These are phyloP conservation scores for Tetracentron sinense DNA, from an alignment of 164 flowering plant species.

Conservation along the genomic window DNA sequence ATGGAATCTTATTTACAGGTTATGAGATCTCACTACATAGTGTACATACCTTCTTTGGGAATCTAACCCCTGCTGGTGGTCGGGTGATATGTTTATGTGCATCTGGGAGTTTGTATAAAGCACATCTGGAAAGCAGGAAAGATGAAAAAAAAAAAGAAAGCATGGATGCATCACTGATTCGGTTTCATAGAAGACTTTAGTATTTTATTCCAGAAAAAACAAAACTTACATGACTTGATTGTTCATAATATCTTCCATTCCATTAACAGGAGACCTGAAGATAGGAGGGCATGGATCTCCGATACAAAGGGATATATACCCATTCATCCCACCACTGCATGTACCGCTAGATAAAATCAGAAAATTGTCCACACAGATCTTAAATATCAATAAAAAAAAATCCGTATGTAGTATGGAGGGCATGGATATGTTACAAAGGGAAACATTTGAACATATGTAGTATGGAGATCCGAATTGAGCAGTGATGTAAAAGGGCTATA, in stretches of 20 bases:
- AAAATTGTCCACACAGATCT: slow-evolving; percentile 5
- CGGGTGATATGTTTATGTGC: slow-evolving; percentile 70
- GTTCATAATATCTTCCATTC: slow-evolving; percentile 77
- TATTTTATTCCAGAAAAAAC: too few species aligned
- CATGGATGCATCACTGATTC: too few species aligned
- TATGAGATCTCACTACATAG: background rate
- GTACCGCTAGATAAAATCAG: slow-evolving; percentile 44
- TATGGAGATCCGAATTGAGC: too few species aligned
- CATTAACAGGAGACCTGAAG: slow-evolving; percentile 71
- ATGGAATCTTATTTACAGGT: background rate
- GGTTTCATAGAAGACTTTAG: too few species aligned
- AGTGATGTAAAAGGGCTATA: too few species aligned
- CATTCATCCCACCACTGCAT: slow-evolving; percentile 99
- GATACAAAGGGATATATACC: slow-evolving; percentile 76
- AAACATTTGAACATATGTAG: too few species aligned
- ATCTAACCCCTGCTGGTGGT: slow-evolving; percentile 76
- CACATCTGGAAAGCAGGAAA: slow-evolving; percentile 53
- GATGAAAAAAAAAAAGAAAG: background rate
- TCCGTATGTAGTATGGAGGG: too few species aligned
- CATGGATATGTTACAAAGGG: too few species aligned
- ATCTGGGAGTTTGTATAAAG: slow-evolving; percentile 77
- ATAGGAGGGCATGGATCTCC: slow-evolving; percentile 93
- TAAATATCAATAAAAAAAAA: too few species aligned
- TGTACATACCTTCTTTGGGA: slow-evolving; percentile 69
- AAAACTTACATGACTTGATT: slow-evolving; percentile 88